phyloP scores from a whole-genome alignment of 345 rosid species.

The Populus euphratica region DNA sequence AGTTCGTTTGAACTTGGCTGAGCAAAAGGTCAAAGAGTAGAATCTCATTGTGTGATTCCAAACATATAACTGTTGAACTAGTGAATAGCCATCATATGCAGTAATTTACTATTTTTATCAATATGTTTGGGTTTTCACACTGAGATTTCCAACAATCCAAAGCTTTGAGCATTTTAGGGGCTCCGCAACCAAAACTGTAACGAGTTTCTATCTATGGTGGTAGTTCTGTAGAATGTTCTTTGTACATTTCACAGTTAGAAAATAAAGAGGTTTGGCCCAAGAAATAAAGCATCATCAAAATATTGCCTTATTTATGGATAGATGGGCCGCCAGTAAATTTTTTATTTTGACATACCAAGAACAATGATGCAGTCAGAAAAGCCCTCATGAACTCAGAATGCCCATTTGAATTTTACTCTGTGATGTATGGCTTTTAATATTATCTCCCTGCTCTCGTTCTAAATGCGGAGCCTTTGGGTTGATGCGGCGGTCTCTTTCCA shows the following conservation, averaged over 20 bases:
- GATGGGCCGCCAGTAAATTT: background rate
- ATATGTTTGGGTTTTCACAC: background rate
- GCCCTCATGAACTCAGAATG: background rate
- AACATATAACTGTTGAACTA: background rate
- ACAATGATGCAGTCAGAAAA: background rate
- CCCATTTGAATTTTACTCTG: conserved; percentile 4
- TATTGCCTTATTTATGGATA: background rate
- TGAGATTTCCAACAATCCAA: background rate
- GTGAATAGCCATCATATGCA: background rate
- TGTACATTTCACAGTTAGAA: conserved; percentile 22
- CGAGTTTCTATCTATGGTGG: background rate
- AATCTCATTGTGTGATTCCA: background rate
- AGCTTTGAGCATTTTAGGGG: conserved; percentile 4
- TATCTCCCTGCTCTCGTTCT: conserved; percentile 41
- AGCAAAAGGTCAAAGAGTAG: background rate
- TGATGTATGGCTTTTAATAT: background rate
- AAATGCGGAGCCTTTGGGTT: conserved; percentile 37
- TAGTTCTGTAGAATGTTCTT: conserved; percentile 4
- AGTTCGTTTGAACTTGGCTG: too few relatives aligned
- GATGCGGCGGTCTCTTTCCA: conserved; percentile 47
- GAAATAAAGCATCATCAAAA: conserved; percentile 4
- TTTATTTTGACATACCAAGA: conserved; percentile 2
- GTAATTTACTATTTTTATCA: background rate
- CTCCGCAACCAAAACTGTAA: background rate
- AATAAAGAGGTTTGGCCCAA: conserved; percentile 3